A percentile compares a stretch with the other conserved stretches of the same genome.
phyloP scores from a whole-genome alignment of 352 stramenopile species.

The Globisporangium barbulae region DNA sequence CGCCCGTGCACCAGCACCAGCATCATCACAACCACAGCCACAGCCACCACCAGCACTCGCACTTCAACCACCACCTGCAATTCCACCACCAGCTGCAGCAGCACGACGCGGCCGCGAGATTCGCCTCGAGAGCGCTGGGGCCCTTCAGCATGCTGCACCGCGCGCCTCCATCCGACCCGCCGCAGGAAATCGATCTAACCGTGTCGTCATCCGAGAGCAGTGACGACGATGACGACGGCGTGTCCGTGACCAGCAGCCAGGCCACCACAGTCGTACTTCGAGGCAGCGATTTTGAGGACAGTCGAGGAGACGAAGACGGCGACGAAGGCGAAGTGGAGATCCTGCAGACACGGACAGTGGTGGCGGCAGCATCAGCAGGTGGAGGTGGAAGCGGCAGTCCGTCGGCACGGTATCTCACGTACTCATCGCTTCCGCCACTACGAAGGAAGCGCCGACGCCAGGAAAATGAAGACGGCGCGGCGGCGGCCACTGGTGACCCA shows the following conservation, averaged over 20 bases:
- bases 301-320: slow-evolving; percentile 8
- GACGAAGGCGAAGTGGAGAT: slow-evolving; percentile 55
- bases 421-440: slow-evolving; percentile 19
- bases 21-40: neutral
- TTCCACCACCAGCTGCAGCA: neutral
- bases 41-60: neutral
- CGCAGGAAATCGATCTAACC: slow-evolving; percentile 68
- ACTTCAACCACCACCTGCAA: slow-evolving; percentile 8
- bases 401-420: slow-evolving; percentile 20
- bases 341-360: slow-evolving; percentile 18
- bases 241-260: neutral
- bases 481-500: neutral
- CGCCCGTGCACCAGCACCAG: neutral
- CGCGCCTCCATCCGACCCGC: slow-evolving; percentile 3
- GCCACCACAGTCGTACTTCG: neutral
- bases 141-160: slow-evolving; percentile 9
- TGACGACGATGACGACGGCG: slow-evolving; percentile 5
- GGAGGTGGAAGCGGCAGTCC: slow-evolving; percentile 4
- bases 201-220: slow-evolving; percentile 44
- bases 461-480: slow-evolving; percentile 1
- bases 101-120: neutral
- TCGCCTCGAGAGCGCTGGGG: neutral
- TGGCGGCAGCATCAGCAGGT: neutral
- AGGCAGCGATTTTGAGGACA: neutral
- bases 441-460: slow-evolving; percentile 43